phyloP scores from a whole-genome alignment of 73 alveolate genomes.

The Uronychia setigera region DNA sequence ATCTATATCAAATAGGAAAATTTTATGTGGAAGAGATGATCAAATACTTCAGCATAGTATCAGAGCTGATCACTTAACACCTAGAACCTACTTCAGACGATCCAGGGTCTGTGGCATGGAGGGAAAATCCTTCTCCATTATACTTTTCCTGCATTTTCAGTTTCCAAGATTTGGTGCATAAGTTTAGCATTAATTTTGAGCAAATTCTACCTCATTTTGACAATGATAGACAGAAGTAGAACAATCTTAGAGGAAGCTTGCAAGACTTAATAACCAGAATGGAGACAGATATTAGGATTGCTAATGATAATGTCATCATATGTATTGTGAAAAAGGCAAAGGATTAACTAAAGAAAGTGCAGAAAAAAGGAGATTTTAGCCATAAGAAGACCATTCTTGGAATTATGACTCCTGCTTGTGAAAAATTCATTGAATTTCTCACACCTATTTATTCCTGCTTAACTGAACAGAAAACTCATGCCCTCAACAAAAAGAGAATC shows the following conservation, averaged over 20 bases:
- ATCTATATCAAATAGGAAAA: background rate
- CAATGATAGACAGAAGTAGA: background rate
- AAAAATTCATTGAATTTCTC: background rate
- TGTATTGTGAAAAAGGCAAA: background rate
- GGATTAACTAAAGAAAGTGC: background rate
- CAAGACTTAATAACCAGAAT: background rate
- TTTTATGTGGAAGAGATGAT: background rate
- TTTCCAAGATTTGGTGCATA: background rate
- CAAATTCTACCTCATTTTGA: background rate
- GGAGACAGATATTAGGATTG: background rate
- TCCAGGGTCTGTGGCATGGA: background rate
- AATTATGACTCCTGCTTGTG: background rate
- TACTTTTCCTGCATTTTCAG: background rate
- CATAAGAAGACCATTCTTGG: background rate
- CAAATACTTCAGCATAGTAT: background rate
- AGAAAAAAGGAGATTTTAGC: background rate
- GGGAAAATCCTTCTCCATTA: background rate
- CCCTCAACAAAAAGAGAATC: background rate
- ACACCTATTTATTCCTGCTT: background rate
- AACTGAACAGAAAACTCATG: background rate
- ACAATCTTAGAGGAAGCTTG: background rate
- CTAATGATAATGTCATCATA: background rate
- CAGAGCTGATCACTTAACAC: background rate
- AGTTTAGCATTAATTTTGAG: background rate
- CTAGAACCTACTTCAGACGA: background rate